Base-by-base conservation (phyloP, 495 filamentous ascomycete species). In the Penicillium macrosclerotiorum region DNA sequence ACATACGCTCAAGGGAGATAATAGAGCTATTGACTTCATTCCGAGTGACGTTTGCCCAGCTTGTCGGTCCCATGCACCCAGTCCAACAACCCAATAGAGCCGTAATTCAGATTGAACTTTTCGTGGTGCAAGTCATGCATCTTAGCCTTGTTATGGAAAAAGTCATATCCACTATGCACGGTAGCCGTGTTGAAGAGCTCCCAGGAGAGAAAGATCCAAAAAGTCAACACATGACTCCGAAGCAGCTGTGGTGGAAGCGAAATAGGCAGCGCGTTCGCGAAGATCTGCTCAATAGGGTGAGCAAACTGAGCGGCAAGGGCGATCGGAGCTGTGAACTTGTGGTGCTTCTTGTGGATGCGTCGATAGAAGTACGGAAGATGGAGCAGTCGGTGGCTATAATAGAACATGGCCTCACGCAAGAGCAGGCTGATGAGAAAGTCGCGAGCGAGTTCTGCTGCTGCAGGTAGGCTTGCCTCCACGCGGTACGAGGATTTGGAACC, bases 241-340 rank as follows among this genome's bases (percentile, higher is more conserved):
- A 79, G 33, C 2, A 80, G 8, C 57, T 76, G 45, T n/a, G 74
- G 69, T 8, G 78, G 78, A 4, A 80, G 47, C 3, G 71, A 65
- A 4, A 82, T 68, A 2, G 80, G 78, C 8, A 83, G 57, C 13
- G 67, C 65, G 47, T 79, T 80, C 11, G 78, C 74, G 13, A 81
- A 37, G 5, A 82, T 47, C 43, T 81, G 76, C 62, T 83, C 81
- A 13, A 80, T 33, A 0, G 79, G 80, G 47, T 82, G 78, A 1
- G 79, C 75, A 38, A 78, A 83, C 43, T 83, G 76, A 1, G 78
- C 74, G 0, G 80, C 68, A 6, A 83, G 57, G 0, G 77, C 74
- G n/a, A 82, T 72, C 0, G 79, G 81, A 0, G 80, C 75, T 0
- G 74, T 80, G 60, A 81, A 83, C 13, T 62, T 55, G 59, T 83